A percentile compares a stretch with the other conserved stretches of the same genome.
Conservation (phyloP, 345 rosid species). For the Laguncularia racemosa region DNA sequence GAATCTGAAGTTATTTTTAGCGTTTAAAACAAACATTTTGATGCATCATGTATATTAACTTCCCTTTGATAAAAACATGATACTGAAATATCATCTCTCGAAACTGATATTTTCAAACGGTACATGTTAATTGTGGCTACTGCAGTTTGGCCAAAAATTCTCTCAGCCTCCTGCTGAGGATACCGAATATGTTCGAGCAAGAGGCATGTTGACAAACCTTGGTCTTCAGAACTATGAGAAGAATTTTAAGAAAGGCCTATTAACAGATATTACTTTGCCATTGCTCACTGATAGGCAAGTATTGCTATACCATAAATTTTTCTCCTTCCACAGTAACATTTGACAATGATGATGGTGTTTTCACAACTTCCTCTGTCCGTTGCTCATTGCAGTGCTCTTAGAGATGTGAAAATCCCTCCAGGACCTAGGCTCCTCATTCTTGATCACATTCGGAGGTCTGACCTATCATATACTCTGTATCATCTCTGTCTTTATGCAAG, state of each 20-base stretch:
- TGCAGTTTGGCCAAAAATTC: slow-evolving; percentile 74
- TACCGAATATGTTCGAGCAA: slow-evolving; percentile 42
- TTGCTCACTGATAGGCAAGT: slow-evolving; percentile 83
- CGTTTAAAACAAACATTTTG: neutral
- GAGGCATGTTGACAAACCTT: slow-evolving; percentile 57
- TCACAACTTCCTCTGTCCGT: slow-evolving; percentile 1
- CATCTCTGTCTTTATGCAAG: neutral
- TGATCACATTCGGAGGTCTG: slow-evolving; percentile 80
- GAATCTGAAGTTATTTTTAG: neutral
- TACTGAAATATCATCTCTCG: too few relatives aligned
- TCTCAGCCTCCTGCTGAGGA: slow-evolving; percentile 65
- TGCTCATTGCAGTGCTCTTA: slow-evolving; percentile 60
- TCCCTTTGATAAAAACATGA: too few relatives aligned
- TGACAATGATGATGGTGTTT: neutral
- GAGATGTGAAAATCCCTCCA: slow-evolving; percentile 89
- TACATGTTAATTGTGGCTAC: neutral
- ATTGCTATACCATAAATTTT: neutral
- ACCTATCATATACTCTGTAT: neutral
- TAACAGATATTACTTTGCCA: slow-evolving; percentile 79
- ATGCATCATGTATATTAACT: neutral
- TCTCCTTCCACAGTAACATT: neutral
- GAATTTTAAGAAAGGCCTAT: slow-evolving; percentile 82
- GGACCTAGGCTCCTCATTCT: slow-evolving; percentile 95
- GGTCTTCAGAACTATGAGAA: slow-evolving; percentile 87
- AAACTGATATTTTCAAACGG: slow-evolving; percentile 2